Conservation (phyloP, 176 grass and related monocot species). For the Rhynchospora tenuis region DNA sequence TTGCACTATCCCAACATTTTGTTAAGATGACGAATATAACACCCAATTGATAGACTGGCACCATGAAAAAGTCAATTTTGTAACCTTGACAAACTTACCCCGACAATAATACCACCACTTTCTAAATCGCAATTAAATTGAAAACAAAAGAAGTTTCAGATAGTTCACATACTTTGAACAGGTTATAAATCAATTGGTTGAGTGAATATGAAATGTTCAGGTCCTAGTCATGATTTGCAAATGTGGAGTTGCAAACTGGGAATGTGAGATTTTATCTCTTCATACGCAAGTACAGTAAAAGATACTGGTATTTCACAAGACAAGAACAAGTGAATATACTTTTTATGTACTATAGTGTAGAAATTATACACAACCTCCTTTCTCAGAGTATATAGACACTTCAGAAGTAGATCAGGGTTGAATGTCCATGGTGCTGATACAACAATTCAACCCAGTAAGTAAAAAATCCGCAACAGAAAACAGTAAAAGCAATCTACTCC, state of each 20-base stretch:
- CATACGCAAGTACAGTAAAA: not conserved
- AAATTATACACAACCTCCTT: constrained; percentile 49
- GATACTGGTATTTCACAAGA: not conserved
- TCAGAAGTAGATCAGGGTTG: constrained; percentile 56
- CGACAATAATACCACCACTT: not conserved
- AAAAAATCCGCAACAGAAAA: constrained; percentile 21
- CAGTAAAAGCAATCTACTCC: not conserved
- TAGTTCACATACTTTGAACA: not conserved
- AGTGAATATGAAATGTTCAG: not conserved
- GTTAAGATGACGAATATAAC: not conserved
- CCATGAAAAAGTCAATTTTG: not conserved
- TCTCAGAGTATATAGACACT: constrained; percentile 61
- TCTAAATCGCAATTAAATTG: not conserved
- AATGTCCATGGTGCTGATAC: constrained; percentile 86
- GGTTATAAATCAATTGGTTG: not conserved
- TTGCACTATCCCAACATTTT: not conserved
- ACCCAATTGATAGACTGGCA: not conserved
- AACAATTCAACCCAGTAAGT: constrained; percentile 3
- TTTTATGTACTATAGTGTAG: constrained; percentile 1
- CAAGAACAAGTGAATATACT: not conserved
- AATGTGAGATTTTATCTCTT: not conserved
- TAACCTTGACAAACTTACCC: not conserved
- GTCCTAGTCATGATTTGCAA: not conserved
- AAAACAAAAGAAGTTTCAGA: not conserved
- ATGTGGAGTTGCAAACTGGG: not conserved